Evolutionary conservation across 2,329 filamentous ascomycete genomes (phyloP), one percentile per base, ranked within the genome.

Genomic region (Aureobasidium melanogenum): DNA sequence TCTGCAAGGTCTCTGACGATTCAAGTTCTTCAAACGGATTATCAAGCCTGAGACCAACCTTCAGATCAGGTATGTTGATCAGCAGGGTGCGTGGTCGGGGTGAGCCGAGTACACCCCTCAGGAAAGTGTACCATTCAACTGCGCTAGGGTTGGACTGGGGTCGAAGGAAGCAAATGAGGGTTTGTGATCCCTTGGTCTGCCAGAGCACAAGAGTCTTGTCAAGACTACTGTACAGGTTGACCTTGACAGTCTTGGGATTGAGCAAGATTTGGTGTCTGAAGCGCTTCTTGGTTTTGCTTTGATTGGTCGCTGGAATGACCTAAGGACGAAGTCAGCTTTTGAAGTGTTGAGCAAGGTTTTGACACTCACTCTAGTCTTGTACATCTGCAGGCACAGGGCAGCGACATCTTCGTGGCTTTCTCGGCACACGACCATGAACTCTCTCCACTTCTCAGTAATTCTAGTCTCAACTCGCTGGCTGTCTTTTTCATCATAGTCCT

Each of bases 111-210:
- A 81, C 75, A 57, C 82, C 81, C 14, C 80, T 77, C 15, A 88
- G 74, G 64, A 87, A 87, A 0, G 84, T 87, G 68, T 85, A 87
- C 85, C 85, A 88, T 69, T 88, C 85, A 10, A 86, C 81, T 7
- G 84, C 82, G 66, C 82, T 82, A 6, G 83, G 81, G 2, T 80
- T 77, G 19, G 85, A 85, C 14, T 82, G 79, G 6, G 85, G 79
- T 32, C 83, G 80, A 71, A 88, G 79, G 63, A 88, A 84, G 64
- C 81, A 82, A 57, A 88, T 85, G 36, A 77, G 77, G 1, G 82
- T 85, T 3, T 83, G 80, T 19, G 71, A 73, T 60, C 77, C 78
- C 62, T 76, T 75, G 3, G 82, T 80, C 34, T 80, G 76, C 79
- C 84, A 88, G 10, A 88, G 73, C 10, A 85, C 85, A 19, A 88